Percentiles rank a stretch among this genome's conserved stretches.
phyloP scores from a whole-genome alignment of 2,329 filamentous ascomycete genomes.

The Ophiostoma montium region DNA sequence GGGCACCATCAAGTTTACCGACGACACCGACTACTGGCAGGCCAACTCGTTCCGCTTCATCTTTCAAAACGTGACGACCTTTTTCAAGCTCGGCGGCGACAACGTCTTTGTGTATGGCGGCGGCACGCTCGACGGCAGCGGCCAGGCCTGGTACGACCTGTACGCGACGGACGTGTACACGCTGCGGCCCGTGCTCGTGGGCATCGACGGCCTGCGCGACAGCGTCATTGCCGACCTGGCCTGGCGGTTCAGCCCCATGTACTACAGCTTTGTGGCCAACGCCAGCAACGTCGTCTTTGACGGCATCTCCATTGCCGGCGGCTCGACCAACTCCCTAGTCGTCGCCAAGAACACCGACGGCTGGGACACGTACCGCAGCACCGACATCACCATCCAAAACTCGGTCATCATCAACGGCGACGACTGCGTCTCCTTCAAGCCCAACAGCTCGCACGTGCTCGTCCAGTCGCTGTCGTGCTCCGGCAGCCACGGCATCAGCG shows the following conservation, averaged over 20 bases:
- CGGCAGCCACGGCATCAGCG: constrained; percentile 46
- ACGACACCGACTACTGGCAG: constrained; percentile 55
- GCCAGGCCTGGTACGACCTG: constrained; percentile 50
- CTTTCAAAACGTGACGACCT: constrained; percentile 52
- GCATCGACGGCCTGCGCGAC: constrained; percentile 41
- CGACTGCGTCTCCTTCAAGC: constrained; percentile 51
- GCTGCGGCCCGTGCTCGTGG: constrained; percentile 46
- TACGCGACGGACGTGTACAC: constrained; percentile 43
- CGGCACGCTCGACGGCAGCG: constrained; percentile 41
- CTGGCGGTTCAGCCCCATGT: constrained; percentile 40
- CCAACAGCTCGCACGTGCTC: constrained; percentile 43
- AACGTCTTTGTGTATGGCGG: constrained; percentile 54
- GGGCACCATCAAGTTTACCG: constrained; percentile 41
- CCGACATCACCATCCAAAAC: constrained; percentile 48
- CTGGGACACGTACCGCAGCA: constrained; percentile 45
- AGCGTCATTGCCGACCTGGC: constrained; percentile 43
- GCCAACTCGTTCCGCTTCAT: constrained; percentile 44
- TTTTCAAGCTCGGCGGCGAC: constrained; percentile 51
- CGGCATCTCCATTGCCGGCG: constrained; percentile 44
- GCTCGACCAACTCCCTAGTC: constrained; percentile 33
- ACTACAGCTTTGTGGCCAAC: constrained; percentile 49
- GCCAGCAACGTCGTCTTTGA: constrained; percentile 46
- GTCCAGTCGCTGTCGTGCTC: constrained; percentile 47
- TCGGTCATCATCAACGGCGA: constrained; percentile 51
- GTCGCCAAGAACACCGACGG: constrained; percentile 52